These are phyloP conservation scores for Amaranthus cruentus DNA, from an alignment of 148 eudicot species.

Conservation along the genomic window DNA sequence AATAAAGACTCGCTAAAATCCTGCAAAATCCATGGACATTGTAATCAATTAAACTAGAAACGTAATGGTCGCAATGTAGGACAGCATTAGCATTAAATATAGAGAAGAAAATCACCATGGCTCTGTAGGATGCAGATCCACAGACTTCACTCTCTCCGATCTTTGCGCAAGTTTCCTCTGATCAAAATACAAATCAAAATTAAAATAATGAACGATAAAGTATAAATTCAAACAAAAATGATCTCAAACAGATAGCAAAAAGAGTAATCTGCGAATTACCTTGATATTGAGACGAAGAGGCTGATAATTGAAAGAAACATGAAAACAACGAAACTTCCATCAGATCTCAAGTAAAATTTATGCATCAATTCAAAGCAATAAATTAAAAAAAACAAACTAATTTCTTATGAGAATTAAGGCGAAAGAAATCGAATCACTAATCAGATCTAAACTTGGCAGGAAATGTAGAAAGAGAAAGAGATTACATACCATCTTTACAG, in stretches of 20 bases:
- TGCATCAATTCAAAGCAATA: not conserved
- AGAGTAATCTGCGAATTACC: conserved; percentile 33
- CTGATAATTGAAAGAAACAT: conserved; percentile 34
- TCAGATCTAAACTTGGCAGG: conserved; percentile 30
- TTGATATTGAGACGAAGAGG: conserved; percentile 81
- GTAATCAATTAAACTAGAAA: not conserved
- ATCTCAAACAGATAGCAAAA: conserved; percentile 1
- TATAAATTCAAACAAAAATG: not conserved
- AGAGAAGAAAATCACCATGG: conserved; percentile 56
- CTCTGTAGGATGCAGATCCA: conserved; percentile 86
- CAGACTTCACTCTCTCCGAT: conserved; percentile 84
- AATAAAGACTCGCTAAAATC: conserved; percentile 81
- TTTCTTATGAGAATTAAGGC: not conserved
- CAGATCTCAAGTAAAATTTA: conserved; percentile 33
- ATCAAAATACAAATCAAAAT: conserved; percentile 11
- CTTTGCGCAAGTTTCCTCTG: conserved; percentile 85
- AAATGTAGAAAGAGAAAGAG: not conserved
- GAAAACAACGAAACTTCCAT: conserved; percentile 21
- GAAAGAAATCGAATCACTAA: conserved; percentile 20
- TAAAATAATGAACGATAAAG: conserved; percentile 11
- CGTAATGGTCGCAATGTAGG: too few relatives aligned
- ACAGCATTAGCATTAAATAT: not conserved
- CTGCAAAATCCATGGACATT: conserved; percentile 28
- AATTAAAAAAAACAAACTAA: not conserved
- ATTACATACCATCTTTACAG: conserved; percentile 35